Percentiles rank a stretch among this genome's conserved stretches.
phyloP scores from a whole-genome alignment of 805 yeast species.

The Lachancea mirantina region DNA sequence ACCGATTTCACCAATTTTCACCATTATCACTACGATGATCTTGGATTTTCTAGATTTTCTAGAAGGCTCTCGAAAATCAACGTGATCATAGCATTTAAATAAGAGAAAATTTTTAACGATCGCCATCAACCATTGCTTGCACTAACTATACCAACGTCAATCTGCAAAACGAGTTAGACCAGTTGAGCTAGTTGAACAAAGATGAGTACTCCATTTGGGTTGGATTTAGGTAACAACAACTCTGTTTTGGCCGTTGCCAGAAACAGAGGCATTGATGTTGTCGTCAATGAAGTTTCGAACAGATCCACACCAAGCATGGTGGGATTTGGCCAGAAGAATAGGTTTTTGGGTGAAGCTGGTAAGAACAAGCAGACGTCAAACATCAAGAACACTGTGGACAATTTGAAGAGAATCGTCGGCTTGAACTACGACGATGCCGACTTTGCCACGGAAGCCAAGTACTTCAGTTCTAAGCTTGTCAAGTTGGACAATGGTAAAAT shows the following conservation, averaged over 20 bases:
- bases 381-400: constrained; percentile 92
- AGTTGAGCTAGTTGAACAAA: constrained; percentile 10
- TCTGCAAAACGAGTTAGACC: neutral
- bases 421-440: constrained; percentile 70
- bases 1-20: neutral
- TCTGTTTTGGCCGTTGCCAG: constrained; percentile 94
- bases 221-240: constrained; percentile 93
- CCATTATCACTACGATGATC: neutral
- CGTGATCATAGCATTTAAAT: constrained; percentile 4
- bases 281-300: constrained; percentile 97
- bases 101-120: constrained; percentile 1
- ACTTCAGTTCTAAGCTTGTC: constrained; percentile 63
- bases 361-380: constrained; percentile 95
- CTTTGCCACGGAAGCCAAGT: constrained; percentile 64
- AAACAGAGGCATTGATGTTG: constrained; percentile 96
- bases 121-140: neutral
- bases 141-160: neutral
- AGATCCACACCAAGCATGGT: constrained; percentile 89
- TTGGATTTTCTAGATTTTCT: constrained; percentile 6
- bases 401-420: constrained; percentile 89
- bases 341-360: constrained; percentile 93
- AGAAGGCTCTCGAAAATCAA: constrained; percentile 12
- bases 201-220: constrained; percentile 94
- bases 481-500: constrained; percentile 66
- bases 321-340: constrained; percentile 83